phyloP scores from a whole-genome alignment of 2,329 filamentous ascomycete species.

The Cucurbitaria berberidis region DNA sequence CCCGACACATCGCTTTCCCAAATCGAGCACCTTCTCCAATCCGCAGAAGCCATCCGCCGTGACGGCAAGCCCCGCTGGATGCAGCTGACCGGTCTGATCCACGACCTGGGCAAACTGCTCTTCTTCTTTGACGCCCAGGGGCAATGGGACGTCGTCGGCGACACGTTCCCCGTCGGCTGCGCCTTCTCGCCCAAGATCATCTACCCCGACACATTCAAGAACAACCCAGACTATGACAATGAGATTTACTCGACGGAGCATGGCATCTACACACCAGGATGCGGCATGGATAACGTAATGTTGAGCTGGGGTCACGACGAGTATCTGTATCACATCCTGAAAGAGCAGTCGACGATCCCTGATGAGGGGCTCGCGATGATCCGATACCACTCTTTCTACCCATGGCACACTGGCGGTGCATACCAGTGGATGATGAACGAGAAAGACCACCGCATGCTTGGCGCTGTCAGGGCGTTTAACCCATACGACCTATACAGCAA shows the following conservation, averaged over 20 bases:
- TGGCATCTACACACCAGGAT: slow-evolving; percentile 80
- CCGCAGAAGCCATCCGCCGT: slow-evolving; percentile 85
- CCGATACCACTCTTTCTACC: slow-evolving; percentile 90
- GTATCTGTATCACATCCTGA: slow-evolving; percentile 85
- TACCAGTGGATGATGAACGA: slow-evolving; percentile 84
- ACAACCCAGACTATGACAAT: slow-evolving; percentile 76
- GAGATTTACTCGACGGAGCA: slow-evolving; percentile 75
- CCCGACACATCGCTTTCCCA: slow-evolving; percentile 86
- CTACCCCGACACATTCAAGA: slow-evolving; percentile 76
- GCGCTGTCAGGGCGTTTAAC: slow-evolving; percentile 84
- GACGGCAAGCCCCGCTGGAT: slow-evolving; percentile 85
- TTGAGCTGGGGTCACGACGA: slow-evolving; percentile 90
- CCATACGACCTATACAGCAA: slow-evolving; percentile 93
- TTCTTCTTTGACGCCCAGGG: slow-evolving; percentile 83
- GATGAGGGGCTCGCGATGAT: slow-evolving; percentile 90
- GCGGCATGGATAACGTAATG: slow-evolving; percentile 87
- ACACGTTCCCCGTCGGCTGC: slow-evolving; percentile 81
- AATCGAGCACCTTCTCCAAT: slow-evolving; percentile 88
- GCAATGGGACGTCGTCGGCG: slow-evolving; percentile 93
- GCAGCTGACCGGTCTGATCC: slow-evolving; percentile 77
- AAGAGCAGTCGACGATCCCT: slow-evolving; percentile 79
- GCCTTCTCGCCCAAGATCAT: slow-evolving; percentile 78
- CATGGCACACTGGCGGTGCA: slow-evolving; percentile 83
- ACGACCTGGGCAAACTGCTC: slow-evolving; percentile 80
- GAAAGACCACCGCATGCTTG: slow-evolving; percentile 79